Conservation (phyloP, 1,139 yeast species). For the Zygosaccharomyces pseudobailii region DNA sequence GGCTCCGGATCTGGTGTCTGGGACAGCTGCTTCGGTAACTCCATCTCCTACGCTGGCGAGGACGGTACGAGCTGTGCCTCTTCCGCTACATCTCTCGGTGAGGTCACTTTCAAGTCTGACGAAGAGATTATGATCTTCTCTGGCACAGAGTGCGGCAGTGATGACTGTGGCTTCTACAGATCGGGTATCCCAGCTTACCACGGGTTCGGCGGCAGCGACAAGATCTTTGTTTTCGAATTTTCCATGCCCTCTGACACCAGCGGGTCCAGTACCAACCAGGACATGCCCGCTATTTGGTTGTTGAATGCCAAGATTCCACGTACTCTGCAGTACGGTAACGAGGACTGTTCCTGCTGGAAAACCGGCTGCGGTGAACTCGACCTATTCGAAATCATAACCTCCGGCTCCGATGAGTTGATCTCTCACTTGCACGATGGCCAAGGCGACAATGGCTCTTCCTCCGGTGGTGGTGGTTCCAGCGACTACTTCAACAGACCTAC, state of each 20-base stretch:
- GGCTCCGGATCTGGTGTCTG: slow-evolving; percentile 81
- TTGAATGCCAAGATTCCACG: slow-evolving; percentile 92
- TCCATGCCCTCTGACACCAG: slow-evolving; percentile 73
- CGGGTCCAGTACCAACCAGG: slow-evolving; percentile 46
- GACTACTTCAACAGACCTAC: slow-evolving; percentile 88
- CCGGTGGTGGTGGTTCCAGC: slow-evolving; percentile 81
- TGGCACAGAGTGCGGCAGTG: slow-evolving; percentile 54
- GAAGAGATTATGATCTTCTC: slow-evolving; percentile 77
- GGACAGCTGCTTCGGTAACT: slow-evolving; percentile 82
- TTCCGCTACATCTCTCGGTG: slow-evolving; percentile 55
- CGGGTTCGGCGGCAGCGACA: slow-evolving; percentile 75
- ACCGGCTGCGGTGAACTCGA: slow-evolving; percentile 98
- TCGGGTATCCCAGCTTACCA: slow-evolving; percentile 84
- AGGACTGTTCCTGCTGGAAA: slow-evolving; percentile 87
- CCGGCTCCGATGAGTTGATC: slow-evolving; percentile 72
- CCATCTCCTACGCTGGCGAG: slow-evolving; percentile 70
- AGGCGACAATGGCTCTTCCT: slow-evolving; percentile 48
- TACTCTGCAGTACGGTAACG: slow-evolving; percentile 79
- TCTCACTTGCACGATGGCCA: slow-evolving; percentile 86
- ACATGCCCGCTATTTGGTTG: slow-evolving; percentile 97
- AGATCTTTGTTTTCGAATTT: slow-evolving; percentile 87
- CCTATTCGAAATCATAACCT: slow-evolving; percentile 70
- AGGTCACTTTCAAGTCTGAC: slow-evolving; percentile 63
- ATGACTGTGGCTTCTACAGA: slow-evolving; percentile 86
- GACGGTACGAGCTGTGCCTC: slow-evolving; percentile 69